These are phyloP conservation scores for Penicillium glabrum DNA, from an alignment of 2,329 filamentous ascomycete species.

Conservation along the genomic window DNA sequence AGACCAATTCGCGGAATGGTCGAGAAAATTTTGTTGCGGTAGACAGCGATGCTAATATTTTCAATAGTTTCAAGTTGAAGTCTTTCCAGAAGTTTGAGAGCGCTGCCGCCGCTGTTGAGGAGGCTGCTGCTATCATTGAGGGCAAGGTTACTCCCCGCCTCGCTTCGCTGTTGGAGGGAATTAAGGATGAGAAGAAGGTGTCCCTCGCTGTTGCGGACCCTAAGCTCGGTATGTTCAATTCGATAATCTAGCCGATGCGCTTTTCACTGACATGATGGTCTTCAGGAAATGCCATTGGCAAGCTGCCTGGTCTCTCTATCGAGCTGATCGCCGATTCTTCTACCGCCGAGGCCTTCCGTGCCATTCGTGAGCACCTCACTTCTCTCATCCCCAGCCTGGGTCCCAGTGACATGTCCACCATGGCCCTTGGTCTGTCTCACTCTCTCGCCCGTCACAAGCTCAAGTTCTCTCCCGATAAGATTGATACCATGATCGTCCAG, in stretches of 20 bases:
- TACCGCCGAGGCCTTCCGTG: conserved; percentile 87
- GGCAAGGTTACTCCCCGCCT: conserved; percentile 93
- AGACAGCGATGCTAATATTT: conserved; percentile 24
- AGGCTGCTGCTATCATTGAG: conserved; percentile 84
- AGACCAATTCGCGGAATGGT: conserved; percentile 1
- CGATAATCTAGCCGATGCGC: not conserved
- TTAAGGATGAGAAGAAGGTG: conserved; percentile 97
- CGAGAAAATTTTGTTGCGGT: conserved; percentile 26
- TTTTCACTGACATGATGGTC: conserved; percentile 5
- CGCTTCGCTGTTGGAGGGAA: conserved; percentile 74
- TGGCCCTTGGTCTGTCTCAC: conserved; percentile 94
- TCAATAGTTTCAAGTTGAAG: conserved; percentile 81
- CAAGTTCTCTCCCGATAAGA: conserved; percentile 98
- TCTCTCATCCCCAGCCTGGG: conserved; percentile 87
- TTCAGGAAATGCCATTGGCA: conserved; percentile 78
- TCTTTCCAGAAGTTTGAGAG: conserved; percentile 97
- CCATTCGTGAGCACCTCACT: conserved; percentile 85
- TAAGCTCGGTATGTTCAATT: conserved; percentile 65
- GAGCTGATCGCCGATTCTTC: conserved; percentile 77
- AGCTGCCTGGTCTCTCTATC: conserved; percentile 84
- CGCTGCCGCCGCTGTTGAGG: conserved; percentile 83
- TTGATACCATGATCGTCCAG: conserved; percentile 99
- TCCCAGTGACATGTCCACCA: conserved; percentile 84
- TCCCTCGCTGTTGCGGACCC: conserved; percentile 91
- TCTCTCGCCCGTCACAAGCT: conserved; percentile 96